Evolutionary conservation across 768 basidiomycete species (phyloP), one percentile per base, ranked within the genome.

Genomic region (Boletellus ananiceps): DNA sequence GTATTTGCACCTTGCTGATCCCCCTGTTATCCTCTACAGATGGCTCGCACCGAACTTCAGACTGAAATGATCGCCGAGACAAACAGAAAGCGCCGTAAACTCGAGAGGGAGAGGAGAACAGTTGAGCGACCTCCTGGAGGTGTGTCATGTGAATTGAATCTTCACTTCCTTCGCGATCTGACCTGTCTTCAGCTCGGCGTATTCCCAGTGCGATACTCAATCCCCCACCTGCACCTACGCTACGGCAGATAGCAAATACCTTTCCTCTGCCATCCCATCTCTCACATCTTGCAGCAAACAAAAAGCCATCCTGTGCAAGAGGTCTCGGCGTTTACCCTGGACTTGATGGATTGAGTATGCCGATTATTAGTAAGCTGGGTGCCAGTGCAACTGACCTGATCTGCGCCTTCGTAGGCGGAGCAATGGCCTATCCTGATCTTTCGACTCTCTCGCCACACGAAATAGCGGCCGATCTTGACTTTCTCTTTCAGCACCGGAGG

Each of bases 31-130:
- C 39, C 6, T 36, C 19, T 41, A 23, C 62, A 93, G 91, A 68
- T 84, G 50, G 74, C 86, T 21, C 77, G 87, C 44, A 88, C 92
- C 57, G 82, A 85, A 41, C 69, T 94, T 12, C 88, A 94, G 60
- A 86, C 80, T 2, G 84, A 87, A 13, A 88, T 95, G 83, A 86
- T 94, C 48, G 82, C 93, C 0, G 89, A 94, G 58, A 85, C 88
- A 6, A 93, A 90, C 65, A 75, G 88, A 55, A 95, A 95, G 67
- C 77, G 90, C 50, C 74, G 94, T 39, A 77, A 81, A 41, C 67
- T 98, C 32, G 93, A 97, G 64, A 77, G 93, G 51, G 93, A 96
- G 54, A 81, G 91, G 53, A 77, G 93, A 55, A 78, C 79, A 1
- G 63, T 83, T 12, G 93, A 93, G 57, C 73, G 84, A n/a, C 85